phyloP scores from a whole-genome alignment of 2,329 filamentous ascomycete species.

The Ilyonectria destructans region DNA sequence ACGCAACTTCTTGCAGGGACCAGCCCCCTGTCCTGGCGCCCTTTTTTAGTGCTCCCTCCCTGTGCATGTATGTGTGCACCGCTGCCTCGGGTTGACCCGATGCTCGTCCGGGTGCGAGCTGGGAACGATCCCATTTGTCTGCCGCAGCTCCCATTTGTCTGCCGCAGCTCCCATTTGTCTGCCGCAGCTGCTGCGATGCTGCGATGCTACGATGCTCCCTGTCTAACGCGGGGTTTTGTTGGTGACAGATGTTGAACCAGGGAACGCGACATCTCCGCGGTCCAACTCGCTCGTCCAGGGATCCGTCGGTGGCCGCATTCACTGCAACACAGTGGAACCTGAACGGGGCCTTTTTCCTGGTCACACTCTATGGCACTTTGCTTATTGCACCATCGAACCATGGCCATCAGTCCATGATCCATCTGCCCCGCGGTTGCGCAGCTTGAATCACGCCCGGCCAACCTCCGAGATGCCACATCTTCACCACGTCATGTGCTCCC shows the following conservation, averaged over 20 bases:
- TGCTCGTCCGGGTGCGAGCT: background rate
- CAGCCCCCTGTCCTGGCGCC: background rate
- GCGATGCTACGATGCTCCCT: background rate
- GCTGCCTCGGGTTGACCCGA: slow-evolving; percentile 17
- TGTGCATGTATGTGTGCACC: slow-evolving; percentile 14
- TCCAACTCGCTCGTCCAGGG: background rate
- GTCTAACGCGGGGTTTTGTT: slow-evolving; percentile 1
- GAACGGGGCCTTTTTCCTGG: background rate
- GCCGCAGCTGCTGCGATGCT: background rate
- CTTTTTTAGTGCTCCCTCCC: slow-evolving; percentile 1
- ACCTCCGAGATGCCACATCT: background rate
- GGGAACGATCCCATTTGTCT: background rate
- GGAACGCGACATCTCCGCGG: background rate
- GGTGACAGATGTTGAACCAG: no score
- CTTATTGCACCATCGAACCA: background rate
- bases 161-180: background rate
- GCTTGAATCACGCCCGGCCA: background rate
- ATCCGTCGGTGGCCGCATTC: background rate
- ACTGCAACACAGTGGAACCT: background rate
- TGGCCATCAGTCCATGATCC: background rate
- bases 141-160: background rate
- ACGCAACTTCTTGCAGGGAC: background rate
- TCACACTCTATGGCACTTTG: background rate
- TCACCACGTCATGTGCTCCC: background rate
- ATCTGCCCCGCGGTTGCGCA: background rate